phyloP scores from a whole-genome alignment of 2,329 filamentous ascomycete species.

The Cladosporium halotolerans region DNA sequence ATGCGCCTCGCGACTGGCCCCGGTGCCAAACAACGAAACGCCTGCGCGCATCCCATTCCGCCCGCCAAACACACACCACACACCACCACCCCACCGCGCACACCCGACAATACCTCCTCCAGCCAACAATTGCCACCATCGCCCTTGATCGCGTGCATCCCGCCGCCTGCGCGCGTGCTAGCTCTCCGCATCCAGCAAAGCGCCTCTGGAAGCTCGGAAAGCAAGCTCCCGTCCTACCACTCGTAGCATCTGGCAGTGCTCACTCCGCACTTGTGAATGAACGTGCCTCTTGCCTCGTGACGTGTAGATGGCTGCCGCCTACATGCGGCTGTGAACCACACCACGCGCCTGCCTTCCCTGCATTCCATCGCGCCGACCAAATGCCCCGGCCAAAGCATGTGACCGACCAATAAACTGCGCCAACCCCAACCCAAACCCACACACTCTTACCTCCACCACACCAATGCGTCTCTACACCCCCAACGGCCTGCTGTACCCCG shows the following conservation, averaged over 20 bases:
- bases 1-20: too few species aligned
- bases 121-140: too few species aligned
- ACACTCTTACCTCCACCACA: background rate
- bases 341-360: background rate
- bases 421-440: background rate
- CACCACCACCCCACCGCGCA: too few species aligned
- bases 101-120: too few species aligned
- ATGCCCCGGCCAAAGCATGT: constrained; percentile 10
- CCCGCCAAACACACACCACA: too few species aligned
- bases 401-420: constrained; percentile 2
- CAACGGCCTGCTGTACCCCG: constrained; percentile 72
- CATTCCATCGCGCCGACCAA: background rate
- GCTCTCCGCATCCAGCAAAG: background rate
- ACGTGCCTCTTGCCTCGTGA: constrained; percentile 10
- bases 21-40: too few species aligned
- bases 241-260: constrained; percentile 9
- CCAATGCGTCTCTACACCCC: constrained; percentile 46
- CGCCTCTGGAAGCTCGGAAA: background rate
- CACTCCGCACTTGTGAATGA: constrained; percentile 6
- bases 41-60: too few species aligned
- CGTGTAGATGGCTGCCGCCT: constrained; percentile 4
- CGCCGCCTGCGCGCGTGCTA: too few species aligned
- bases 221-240: background rate
- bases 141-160: too few species aligned
- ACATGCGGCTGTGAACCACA: background rate